Conservation (phyloP, 2,329 filamentous ascomycete genomes). For the Colletotrichum camelliae region DNA sequence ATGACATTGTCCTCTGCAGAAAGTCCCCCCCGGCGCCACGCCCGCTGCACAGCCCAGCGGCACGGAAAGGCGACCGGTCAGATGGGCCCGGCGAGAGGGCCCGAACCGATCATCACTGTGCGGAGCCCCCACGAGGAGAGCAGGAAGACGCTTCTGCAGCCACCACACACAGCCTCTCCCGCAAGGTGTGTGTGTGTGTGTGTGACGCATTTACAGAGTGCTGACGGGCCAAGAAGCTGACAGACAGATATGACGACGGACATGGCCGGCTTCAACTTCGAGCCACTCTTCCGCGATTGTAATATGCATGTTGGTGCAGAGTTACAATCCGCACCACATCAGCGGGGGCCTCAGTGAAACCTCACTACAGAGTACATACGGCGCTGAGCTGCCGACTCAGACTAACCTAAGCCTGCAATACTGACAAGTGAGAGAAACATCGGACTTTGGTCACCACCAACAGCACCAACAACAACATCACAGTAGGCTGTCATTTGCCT, state of each 20-base stretch:
- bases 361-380: background rate
- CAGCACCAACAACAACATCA: background rate
- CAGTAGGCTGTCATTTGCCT: background rate
- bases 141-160: background rate
- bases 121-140: background rate
- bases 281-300: background rate
- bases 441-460: background rate
- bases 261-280: background rate
- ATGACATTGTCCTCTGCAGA: background rate
- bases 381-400: background rate
- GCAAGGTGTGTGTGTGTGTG: background rate
- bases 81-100: background rate
- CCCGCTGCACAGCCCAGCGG: slow-evolving; percentile 3
- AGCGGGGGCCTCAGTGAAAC: background rate
- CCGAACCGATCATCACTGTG: background rate
- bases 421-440: background rate
- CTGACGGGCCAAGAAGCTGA: slow-evolving; percentile 12
- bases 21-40: background rate
- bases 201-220: background rate
- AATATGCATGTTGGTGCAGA: background rate
- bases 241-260: background rate
- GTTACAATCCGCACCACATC: background rate
- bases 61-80: background rate
- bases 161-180: background rate
- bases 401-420: background rate